Percentiles rank a stretch among this genome's conserved stretches.
Conservation (phyloP, 108 stramenopile genomes). For the Skeletonema marinoi region DNA sequence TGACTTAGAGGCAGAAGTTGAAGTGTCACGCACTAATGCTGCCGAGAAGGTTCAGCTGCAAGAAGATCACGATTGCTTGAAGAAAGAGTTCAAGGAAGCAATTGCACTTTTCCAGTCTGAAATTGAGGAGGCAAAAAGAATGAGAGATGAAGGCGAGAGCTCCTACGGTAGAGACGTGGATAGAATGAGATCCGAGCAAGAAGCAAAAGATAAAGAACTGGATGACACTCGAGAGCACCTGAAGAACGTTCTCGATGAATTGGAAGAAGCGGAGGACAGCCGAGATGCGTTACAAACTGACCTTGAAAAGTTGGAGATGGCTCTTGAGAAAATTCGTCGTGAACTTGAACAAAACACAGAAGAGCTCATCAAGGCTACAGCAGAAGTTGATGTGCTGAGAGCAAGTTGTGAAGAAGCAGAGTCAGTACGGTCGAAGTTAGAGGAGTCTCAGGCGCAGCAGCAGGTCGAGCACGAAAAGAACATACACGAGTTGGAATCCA, state of each 20-base stretch:
- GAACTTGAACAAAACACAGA: slow-evolving; percentile 10
- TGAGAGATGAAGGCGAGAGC: not conserved
- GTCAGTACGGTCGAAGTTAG: not conserved
- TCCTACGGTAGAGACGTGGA: not conserved
- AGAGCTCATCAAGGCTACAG: slow-evolving; percentile 10
- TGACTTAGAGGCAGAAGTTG: slow-evolving; percentile 11
- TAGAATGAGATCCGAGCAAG: slow-evolving; percentile 7
- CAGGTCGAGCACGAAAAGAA: not conserved
- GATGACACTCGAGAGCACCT: slow-evolving; percentile 17
- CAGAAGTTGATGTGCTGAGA: not conserved
- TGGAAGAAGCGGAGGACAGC: slow-evolving; percentile 14
- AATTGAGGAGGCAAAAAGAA: not conserved
- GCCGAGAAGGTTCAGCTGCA: slow-evolving; percentile 4
- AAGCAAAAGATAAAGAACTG: slow-evolving; percentile 14
- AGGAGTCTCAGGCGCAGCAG: not conserved
- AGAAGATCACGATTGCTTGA: slow-evolving; percentile 22
- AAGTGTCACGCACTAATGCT: not conserved
- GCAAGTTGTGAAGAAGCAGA: slow-evolving; percentile 9
- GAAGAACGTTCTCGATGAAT: slow-evolving; percentile 30
- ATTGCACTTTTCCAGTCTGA: slow-evolving; percentile 27
- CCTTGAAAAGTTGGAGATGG: slow-evolving; percentile 4
- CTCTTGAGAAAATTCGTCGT: slow-evolving; percentile 8
- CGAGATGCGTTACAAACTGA: not conserved
- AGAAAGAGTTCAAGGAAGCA: slow-evolving; percentile 35
- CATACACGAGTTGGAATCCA: not conserved